Evolutionary conservation across 345 rosid genomes (phyloP).

Genomic region (Diplotaxis tenuifolia): DNA sequence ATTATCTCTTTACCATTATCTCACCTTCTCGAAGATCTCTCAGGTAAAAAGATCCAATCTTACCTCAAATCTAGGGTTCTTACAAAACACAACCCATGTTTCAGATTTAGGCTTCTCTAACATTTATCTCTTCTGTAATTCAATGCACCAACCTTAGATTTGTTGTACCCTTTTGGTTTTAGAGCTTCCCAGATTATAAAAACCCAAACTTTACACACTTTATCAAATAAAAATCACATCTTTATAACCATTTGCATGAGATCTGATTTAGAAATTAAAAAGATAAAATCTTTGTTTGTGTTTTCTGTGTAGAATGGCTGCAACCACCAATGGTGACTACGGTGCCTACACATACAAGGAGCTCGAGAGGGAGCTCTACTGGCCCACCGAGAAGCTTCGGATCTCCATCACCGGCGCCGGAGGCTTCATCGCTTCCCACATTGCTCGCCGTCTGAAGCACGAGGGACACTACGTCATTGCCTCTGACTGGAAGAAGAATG

Average conservation of each 20-base stretch:
- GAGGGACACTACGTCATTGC: constrained; percentile 98
- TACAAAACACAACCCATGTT: not conserved
- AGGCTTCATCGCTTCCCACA: constrained; percentile 97
- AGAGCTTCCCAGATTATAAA: not conserved
- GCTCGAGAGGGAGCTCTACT: constrained; percentile 85
- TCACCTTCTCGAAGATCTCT: not conserved
- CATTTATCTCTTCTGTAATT: constrained; percentile 9
- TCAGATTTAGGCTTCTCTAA: not conserved
- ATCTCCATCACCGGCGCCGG: constrained; percentile 92
- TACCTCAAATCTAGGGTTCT: constrained; percentile 7
- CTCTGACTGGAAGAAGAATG: constrained; percentile 99
- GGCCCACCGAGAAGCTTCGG: constrained; percentile 83
- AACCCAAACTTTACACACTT: not conserved
- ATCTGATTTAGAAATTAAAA: not conserved
- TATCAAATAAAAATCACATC: not conserved
- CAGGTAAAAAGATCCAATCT: constrained; percentile 28
- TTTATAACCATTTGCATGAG: constrained; percentile 14
- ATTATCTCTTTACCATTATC: constrained; percentile 17
- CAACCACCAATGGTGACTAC: constrained; percentile 54
- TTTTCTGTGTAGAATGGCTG: constrained; percentile 61
- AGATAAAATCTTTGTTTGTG: not conserved
- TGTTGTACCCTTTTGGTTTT: not conserved
- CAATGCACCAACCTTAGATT: not conserved
- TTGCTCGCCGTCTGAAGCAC: constrained; percentile 89
- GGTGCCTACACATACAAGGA: constrained; percentile 81